Conservation (phyloP, 768 basidiomycete species). For the Tulasnella sp. region DNA sequence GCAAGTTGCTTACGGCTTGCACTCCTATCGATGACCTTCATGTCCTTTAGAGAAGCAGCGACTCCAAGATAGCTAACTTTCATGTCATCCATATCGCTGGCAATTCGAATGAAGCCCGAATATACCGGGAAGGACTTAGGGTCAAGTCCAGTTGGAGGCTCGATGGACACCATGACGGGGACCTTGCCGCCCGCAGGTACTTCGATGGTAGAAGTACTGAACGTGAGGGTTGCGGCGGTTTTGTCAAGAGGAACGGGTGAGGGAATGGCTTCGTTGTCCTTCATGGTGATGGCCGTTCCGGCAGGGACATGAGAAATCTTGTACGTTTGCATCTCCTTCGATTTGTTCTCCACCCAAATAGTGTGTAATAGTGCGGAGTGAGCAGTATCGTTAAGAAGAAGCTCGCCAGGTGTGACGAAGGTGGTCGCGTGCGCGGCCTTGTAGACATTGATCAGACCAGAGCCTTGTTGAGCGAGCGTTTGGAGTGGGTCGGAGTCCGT, state of each 20-base stretch:
- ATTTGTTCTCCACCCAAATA: constrained; percentile 55
- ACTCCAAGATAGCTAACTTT: constrained; percentile 52
- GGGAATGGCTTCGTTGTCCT: constrained; percentile 48
- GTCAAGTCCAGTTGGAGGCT: constrained; percentile 51
- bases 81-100: constrained; percentile 42
- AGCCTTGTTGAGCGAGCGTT: constrained; percentile 38
- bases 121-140: constrained; percentile 57
- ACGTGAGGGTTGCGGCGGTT: constrained; percentile 51
- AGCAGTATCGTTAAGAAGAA: constrained; percentile 50
- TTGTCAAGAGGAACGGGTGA: constrained; percentile 59
- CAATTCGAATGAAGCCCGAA: constrained; percentile 58
- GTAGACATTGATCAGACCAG: constrained; percentile 44
- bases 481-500: constrained; percentile 35
- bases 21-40: constrained; percentile 56
- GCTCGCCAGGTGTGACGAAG: constrained; percentile 44
- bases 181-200: constrained; percentile 51
- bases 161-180: constrained; percentile 52
- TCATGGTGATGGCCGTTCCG: constrained; percentile 56
- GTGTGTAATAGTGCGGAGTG: constrained; percentile 23
- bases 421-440: constrained; percentile 44
- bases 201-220: constrained; percentile 52
- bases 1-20: not conserved
- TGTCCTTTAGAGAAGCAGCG: constrained; percentile 50
- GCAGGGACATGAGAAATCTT: constrained; percentile 60
- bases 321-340: constrained; percentile 50